Evolutionary conservation across 306 rosid genomes (phyloP).

Genomic region (Malus sylvestris): DNA sequence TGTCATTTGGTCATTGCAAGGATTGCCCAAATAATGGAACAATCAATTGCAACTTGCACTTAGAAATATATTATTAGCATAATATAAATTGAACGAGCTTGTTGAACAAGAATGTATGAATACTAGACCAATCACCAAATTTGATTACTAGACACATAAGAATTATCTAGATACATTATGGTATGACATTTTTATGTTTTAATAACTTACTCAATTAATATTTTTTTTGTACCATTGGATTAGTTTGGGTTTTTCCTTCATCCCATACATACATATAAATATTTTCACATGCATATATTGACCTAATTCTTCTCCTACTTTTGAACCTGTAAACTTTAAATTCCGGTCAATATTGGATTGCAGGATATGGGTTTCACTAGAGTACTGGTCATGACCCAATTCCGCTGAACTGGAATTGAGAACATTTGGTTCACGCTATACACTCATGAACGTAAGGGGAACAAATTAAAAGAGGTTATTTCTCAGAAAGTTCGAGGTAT

Average conservation of each 20-base stretch:
- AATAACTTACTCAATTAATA: background rate
- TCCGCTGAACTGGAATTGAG: too few relatives aligned
- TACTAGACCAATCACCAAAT: background rate
- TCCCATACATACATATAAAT: background rate
- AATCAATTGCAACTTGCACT: background rate
- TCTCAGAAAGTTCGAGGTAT: too few relatives aligned
- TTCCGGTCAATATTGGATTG: background rate
- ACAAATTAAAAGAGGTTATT: too few relatives aligned
- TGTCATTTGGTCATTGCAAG: background rate
- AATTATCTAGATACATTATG: background rate
- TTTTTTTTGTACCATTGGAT: background rate
- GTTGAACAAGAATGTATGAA: background rate
- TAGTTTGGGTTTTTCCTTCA: background rate
- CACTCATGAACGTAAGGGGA: too few relatives aligned
- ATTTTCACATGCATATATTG: background rate
- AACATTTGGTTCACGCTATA: too few relatives aligned
- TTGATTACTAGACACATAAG: background rate
- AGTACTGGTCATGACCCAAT: too few relatives aligned
- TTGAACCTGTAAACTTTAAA: background rate
- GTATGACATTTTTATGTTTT: background rate
- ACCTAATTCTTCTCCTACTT: background rate
- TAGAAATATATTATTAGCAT: background rate
- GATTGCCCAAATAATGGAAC: background rate
- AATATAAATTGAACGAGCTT: background rate
- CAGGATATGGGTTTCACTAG: background rate